These are phyloP conservation scores for Magnaporthiopsis incrustans DNA, from an alignment of 2,329 filamentous ascomycete genomes.

Conservation along the genomic window DNA sequence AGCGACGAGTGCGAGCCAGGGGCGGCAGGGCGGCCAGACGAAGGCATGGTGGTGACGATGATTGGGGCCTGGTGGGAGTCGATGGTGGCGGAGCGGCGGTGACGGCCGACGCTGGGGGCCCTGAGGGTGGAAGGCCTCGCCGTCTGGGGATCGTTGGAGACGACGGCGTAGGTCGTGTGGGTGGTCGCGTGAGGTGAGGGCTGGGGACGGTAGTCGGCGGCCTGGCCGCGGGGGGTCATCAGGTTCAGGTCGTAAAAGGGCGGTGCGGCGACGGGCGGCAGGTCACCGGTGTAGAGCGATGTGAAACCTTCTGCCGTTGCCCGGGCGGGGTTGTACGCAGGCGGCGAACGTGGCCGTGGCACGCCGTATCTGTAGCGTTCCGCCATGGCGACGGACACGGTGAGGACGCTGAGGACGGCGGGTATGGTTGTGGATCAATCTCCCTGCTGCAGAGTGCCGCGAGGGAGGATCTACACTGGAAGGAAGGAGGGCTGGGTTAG, in stretches of 20 bases:
- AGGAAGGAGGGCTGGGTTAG: background rate
- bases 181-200: constrained; percentile 32
- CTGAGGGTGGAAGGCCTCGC: background rate
- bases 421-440: no score
- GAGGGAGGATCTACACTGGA: background rate
- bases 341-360: constrained; percentile 6
- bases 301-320: constrained; percentile 5
- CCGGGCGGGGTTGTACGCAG: constrained; percentile 5
- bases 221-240: constrained; percentile 7
- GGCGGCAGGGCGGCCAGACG: constrained; percentile 4
- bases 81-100: constrained; percentile 39
- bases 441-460: no score
- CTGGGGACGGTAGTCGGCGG: constrained; percentile 24
- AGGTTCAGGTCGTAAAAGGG: constrained; percentile 1
- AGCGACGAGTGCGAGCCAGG: constrained; percentile 29
- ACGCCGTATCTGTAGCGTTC: constrained; percentile 8
- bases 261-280: constrained; percentile 4
- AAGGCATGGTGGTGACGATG: constrained; percentile 39
- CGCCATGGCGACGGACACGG: constrained; percentile 1
- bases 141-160: constrained; percentile 37
- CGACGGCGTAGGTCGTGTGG: constrained; percentile 46
- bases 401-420: background rate
- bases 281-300: constrained; percentile 4
- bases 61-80: constrained; percentile 46
- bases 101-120: constrained; percentile 34